Evolutionary conservation across 2,329 filamentous ascomycete species (phyloP).

Genomic region (Paraphoma chrysanthemicola): DNA sequence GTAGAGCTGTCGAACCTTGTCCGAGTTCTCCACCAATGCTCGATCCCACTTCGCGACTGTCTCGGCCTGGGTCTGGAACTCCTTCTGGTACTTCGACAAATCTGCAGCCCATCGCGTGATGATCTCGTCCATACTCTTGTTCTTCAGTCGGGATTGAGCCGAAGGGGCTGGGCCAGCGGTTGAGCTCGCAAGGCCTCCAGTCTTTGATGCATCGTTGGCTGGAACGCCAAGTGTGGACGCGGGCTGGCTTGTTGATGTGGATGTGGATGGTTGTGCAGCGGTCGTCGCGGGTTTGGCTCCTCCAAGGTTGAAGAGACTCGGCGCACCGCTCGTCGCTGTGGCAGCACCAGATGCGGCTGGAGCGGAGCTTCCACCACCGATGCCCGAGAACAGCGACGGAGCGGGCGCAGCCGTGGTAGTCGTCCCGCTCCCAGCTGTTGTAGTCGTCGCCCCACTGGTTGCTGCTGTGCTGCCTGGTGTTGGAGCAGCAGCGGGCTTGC

Average conservation of each 20-base stretch:
- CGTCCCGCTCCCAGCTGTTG: slow-evolving; percentile 20
- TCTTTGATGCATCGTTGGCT: slow-evolving; percentile 29
- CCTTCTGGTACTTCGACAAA: slow-evolving; percentile 93
- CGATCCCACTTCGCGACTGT: slow-evolving; percentile 92
- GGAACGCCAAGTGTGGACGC: slow-evolving; percentile 23
- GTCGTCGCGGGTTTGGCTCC: slow-evolving; percentile 27
- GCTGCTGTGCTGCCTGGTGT: slow-evolving; percentile 25
- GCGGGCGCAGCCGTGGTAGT: slow-evolving; percentile 23
- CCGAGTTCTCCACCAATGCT: slow-evolving; percentile 88
- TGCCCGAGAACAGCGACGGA: slow-evolving; percentile 26
- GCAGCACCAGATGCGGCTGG: slow-evolving; percentile 21
- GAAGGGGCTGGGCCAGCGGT: slow-evolving; percentile 83
- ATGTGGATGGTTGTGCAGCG: slow-evolving; percentile 23
- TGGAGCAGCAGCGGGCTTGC: slow-evolving; percentile 17
- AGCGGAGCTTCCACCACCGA: slow-evolving; percentile 25
- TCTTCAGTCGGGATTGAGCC: slow-evolving; percentile 84
- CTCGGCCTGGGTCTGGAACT: slow-evolving; percentile 89
- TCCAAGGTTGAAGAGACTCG: slow-evolving; percentile 20
- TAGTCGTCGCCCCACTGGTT: slow-evolving; percentile 24
- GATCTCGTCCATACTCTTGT: slow-evolving; percentile 99
- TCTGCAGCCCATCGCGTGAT: slow-evolving; percentile 97
- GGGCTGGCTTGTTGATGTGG: slow-evolving; percentile 23
- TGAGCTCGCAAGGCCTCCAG: slow-evolving; percentile 68
- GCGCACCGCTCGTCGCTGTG: slow-evolving; percentile 2
- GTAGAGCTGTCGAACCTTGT: slow-evolving; percentile 94